phyloP scores from a whole-genome alignment of 129 eudicot genomes.

The Tanacetum coccineum region DNA sequence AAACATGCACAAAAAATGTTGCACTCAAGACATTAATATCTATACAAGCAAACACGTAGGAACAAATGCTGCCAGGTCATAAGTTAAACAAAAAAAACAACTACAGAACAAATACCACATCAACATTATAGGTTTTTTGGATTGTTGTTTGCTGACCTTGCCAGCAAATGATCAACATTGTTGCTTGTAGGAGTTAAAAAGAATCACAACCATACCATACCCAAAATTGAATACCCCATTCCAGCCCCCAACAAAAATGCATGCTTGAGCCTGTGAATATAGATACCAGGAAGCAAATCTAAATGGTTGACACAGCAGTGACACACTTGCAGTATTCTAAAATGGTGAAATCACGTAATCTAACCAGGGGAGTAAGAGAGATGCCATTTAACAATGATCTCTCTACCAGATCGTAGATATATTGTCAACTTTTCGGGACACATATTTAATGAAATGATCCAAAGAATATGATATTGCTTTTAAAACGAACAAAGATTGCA shows the following conservation, averaged over 20 bases:
- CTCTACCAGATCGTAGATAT: too few relatives aligned
- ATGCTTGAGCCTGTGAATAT: background rate
- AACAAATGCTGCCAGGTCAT: slow-evolving; percentile 9
- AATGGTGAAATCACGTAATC: background rate
- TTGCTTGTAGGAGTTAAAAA: slow-evolving; percentile 23
- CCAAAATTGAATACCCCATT: background rate
- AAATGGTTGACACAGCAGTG: too few relatives aligned
- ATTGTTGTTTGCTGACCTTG: slow-evolving; percentile 16
- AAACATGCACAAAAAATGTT: background rate
- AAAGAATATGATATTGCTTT: too few relatives aligned
- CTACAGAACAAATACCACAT: background rate
- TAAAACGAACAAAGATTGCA: too few relatives aligned
- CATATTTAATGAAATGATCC: too few relatives aligned
- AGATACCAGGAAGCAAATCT: too few relatives aligned
- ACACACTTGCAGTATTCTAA: background rate
- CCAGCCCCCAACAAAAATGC: background rate
- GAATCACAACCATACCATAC: background rate
- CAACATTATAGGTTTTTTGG: background rate
- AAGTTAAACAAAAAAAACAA: background rate
- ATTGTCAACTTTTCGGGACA: too few relatives aligned
- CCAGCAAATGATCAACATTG: slow-evolving; percentile 19
- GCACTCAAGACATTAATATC: background rate
- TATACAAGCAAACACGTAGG: background rate
- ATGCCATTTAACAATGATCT: too few relatives aligned
- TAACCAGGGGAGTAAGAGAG: too few relatives aligned